Conservation (phyloP, 164 flowering plant genomes). For the Vitis rotundifolia region DNA sequence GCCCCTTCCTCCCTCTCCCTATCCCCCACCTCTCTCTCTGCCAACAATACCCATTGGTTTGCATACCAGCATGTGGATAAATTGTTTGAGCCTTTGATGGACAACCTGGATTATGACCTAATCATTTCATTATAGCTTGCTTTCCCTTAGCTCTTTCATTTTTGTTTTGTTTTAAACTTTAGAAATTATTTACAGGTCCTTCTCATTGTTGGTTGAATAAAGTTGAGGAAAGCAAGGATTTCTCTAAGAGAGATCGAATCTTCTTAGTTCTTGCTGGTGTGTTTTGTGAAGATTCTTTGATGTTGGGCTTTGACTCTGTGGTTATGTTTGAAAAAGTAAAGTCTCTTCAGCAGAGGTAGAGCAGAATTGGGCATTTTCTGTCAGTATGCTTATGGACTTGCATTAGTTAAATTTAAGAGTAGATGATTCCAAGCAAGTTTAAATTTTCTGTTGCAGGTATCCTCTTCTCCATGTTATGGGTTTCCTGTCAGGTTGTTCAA, state of each 20-base stretch:
- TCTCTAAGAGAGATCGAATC: conserved; percentile 36
- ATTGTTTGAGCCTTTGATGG: not conserved
- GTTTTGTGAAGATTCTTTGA: conserved; percentile 28
- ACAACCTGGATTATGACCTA: not conserved
- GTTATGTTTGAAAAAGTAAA: conserved; percentile 57
- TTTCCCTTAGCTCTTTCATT: not conserved
- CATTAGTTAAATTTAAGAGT: not conserved
- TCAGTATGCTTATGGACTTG: not conserved
- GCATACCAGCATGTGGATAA: no score
- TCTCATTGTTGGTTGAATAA: conserved; percentile 74
- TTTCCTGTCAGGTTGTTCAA: conserved; percentile 42
- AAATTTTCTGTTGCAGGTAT: conserved; percentile 45
- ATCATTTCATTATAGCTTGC: not conserved
- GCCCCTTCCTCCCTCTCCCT: no score
- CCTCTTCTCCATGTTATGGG: conserved; percentile 62
- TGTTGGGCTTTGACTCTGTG: conserved; percentile 18
- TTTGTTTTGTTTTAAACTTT: not conserved
- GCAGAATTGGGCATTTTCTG: conserved; percentile 2
- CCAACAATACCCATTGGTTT: no score
- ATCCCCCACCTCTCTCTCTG: no score
- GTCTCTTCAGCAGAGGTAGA: conserved; percentile 77
- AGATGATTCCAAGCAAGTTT: not conserved
- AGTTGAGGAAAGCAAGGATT: conserved; percentile 24
- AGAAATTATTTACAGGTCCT: conserved; percentile 49
- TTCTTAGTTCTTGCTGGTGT: conserved; percentile 53